Evolutionary conservation across 2,329 filamentous ascomycete species (phyloP).

Genomic region (Fusarium poae): DNA sequence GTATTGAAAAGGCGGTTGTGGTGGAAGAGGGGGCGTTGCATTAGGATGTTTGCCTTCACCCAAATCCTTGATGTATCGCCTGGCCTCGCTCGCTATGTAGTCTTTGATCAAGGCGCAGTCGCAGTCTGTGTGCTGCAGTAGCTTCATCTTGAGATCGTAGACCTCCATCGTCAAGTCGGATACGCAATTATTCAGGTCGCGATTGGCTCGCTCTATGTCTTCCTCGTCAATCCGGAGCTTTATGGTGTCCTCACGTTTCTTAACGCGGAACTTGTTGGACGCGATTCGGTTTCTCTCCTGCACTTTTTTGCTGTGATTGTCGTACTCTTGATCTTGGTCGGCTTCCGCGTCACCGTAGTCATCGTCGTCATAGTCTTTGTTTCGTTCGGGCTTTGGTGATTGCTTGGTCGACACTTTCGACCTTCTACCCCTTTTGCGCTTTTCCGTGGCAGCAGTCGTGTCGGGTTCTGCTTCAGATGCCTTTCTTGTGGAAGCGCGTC

Average conservation of each 20-base stretch:
- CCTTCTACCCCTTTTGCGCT: not conserved
- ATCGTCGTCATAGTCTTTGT: not conserved
- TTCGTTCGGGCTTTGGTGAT: not conserved
- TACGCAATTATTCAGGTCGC: slow-evolving; percentile 19
- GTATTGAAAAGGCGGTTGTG: not conserved
- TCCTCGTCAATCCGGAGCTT: slow-evolving; percentile 36
- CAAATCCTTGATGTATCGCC: slow-evolving; percentile 28
- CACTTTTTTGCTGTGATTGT: not conserved
- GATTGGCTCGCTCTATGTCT: slow-evolving; percentile 35
- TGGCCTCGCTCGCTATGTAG: slow-evolving; percentile 40
- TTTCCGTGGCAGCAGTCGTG: not conserved
- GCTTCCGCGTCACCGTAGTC: not conserved
- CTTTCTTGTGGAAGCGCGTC: not conserved
- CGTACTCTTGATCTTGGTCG: not conserved
- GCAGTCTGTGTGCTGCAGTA: slow-evolving; percentile 45
- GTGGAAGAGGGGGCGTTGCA: not conserved
- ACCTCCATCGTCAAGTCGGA: slow-evolving; percentile 39
- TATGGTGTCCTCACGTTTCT: slow-evolving; percentile 36
- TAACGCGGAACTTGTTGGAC: slow-evolving; percentile 46
- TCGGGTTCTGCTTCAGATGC: fast-evolving
- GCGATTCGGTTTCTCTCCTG: slow-evolving; percentile 46
- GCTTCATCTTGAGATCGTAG: slow-evolving; percentile 42
- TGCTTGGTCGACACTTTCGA: not conserved
- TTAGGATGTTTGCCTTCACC: not conserved
- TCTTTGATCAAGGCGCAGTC: slow-evolving; percentile 43